Evolutionary conservation across 108 stramenopile genomes (phyloP).

Genomic region (Nannochloropsis granulata): DNA sequence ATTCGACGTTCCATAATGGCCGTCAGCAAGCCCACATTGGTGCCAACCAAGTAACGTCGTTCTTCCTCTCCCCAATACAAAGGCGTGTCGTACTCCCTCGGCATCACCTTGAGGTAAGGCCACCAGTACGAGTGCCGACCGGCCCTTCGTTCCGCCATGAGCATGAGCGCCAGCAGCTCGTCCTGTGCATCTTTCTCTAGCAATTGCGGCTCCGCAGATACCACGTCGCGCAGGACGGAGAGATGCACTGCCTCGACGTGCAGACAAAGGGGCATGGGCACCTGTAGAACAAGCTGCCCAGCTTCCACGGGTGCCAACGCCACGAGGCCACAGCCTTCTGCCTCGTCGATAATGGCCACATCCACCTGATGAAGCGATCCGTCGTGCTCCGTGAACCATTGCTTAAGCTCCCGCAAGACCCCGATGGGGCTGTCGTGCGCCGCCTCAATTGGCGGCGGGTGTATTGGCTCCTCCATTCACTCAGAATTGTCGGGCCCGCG

Average conservation of each 20-base stretch:
- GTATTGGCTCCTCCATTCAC: no score
- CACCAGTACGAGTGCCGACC: constrained; percentile 2
- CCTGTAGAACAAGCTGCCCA: background rate
- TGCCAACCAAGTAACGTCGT: background rate
- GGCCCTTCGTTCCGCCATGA: constrained; percentile 12
- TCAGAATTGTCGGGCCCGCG: no score
- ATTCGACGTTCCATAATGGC: constrained; percentile 10
- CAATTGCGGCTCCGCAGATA: background rate
- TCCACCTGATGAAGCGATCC: background rate
- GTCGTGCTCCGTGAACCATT: no score
- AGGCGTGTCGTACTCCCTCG: constrained; percentile 18
- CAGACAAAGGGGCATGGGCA: background rate
- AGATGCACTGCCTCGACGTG: background rate
- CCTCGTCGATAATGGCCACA: background rate
- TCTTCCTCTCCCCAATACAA: constrained; percentile 3
- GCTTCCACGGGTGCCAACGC: background rate
- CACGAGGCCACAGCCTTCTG: background rate
- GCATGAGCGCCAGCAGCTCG: constrained; percentile 14
- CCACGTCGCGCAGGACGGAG: background rate
- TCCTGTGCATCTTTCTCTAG: background rate
- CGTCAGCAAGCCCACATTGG: constrained; percentile 7
- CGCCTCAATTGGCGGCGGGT: no score
- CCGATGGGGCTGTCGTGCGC: no score
- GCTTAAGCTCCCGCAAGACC: no score
- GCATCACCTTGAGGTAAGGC: constrained; percentile 12